A percentile compares a stretch with the other conserved stretches of the same genome.
These are phyloP conservation scores for Dianthus caryophyllus DNA, from an alignment of 148 eudicot genomes.

Conservation along the genomic window DNA sequence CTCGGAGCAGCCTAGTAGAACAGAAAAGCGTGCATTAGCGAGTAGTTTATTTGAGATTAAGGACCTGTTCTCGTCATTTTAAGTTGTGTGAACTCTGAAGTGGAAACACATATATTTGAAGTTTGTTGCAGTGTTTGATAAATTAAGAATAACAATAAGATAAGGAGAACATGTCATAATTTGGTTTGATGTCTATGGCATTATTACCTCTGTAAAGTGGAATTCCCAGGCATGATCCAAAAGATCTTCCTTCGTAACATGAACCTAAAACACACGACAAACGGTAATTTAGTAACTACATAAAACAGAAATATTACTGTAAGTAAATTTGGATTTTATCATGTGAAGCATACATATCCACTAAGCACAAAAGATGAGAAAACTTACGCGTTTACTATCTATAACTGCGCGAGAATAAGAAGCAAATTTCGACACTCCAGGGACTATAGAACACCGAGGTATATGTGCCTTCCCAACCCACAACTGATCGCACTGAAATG, in stretches of 20 bases:
- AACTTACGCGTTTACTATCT: constrained; percentile 67
- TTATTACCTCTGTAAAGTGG: constrained; percentile 70
- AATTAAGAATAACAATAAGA: too few relatives aligned
- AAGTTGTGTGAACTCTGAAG: too few relatives aligned
- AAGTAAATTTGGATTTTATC: too few relatives aligned
- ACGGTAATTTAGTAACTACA: background rate
- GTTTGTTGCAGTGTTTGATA: too few relatives aligned
- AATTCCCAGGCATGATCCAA: constrained; percentile 84
- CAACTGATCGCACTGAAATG: constrained; percentile 56
- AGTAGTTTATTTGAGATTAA: background rate
- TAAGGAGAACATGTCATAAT: too few relatives aligned
- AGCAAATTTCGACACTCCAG: constrained; percentile 55
- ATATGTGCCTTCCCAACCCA: constrained; percentile 85
- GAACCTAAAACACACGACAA: constrained; percentile 35
- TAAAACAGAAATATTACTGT: too few relatives aligned
- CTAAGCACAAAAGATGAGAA: background rate
- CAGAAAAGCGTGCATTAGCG: background rate
- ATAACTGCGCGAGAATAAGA: constrained; percentile 51
- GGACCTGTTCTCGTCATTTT: too few relatives aligned
- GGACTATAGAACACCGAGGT: constrained; percentile 51
- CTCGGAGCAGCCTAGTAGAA: constrained; percentile 65
- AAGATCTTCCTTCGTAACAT: constrained; percentile 69
- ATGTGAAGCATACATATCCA: too few relatives aligned
- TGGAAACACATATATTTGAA: too few relatives aligned
- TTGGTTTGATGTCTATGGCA: too few relatives aligned